Evolutionary conservation across 75 land plant species (phyloP).

Genomic region (Cryptomeria japonica): DNA sequence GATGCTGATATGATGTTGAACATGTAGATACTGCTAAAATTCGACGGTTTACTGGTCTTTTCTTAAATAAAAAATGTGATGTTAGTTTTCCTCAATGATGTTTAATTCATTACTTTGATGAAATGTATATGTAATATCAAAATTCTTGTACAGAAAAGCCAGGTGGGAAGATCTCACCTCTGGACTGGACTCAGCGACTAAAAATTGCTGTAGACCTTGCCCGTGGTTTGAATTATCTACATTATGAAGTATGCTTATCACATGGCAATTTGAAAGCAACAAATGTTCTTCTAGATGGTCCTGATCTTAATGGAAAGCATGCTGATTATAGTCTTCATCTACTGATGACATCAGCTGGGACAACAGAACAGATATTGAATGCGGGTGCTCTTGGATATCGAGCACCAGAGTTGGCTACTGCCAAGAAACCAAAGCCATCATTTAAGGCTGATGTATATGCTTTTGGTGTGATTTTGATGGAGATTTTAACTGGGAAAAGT

Average conservation of each 20-base stretch:
- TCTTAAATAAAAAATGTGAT: neutral
- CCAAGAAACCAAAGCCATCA: slow-evolving; percentile 80
- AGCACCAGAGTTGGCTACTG: slow-evolving; percentile 85
- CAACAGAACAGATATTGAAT: slow-evolving; percentile 88
- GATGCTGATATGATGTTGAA: neutral
- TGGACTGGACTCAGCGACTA: slow-evolving; percentile 61
- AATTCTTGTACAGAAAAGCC: slow-evolving; percentile 32
- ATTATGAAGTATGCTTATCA: slow-evolving; percentile 58
- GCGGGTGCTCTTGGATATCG: slow-evolving; percentile 94
- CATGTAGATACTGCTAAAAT: neutral
- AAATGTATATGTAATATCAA: neutral
- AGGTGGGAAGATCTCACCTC: slow-evolving; percentile 21
- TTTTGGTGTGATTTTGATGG: slow-evolving; percentile 92
- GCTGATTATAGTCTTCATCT: slow-evolving; percentile 90
- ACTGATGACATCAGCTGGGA: slow-evolving; percentile 83
- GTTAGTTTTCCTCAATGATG: neutral
- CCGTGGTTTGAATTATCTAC: slow-evolving; percentile 74
- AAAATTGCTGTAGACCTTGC: slow-evolving; percentile 86
- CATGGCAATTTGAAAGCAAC: slow-evolving; percentile 99
- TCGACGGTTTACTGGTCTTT: neutral
- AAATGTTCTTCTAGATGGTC: slow-evolving; percentile 74
- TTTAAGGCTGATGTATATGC: slow-evolving; percentile 90
- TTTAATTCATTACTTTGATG: slow-evolving; percentile 1
- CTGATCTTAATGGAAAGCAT: slow-evolving; percentile 57
- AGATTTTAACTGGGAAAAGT: slow-evolving; percentile 83